These are phyloP conservation scores for Lanmaoa rubissima DNA, from an alignment of 768 basidiomycete genomes.

Conservation along the genomic window DNA sequence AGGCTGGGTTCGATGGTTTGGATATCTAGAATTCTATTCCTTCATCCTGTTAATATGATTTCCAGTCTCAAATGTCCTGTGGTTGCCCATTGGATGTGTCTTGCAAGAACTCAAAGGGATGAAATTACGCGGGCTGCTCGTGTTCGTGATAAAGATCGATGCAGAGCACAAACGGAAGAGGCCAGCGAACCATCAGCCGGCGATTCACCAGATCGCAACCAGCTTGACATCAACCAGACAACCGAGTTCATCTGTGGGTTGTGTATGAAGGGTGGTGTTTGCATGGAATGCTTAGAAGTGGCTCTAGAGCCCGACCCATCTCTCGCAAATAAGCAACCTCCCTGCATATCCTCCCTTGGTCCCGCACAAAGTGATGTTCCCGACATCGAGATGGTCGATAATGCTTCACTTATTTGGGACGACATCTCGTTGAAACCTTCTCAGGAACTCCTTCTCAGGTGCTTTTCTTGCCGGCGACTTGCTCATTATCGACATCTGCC, in stretches of 20 bases:
- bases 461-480: conserved; percentile 76
- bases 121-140: conserved; percentile 70
- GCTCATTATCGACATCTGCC: conserved; percentile 80
- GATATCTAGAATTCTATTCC: conserved; percentile 1
- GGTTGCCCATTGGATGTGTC: conserved; percentile 73
- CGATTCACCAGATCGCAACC: conserved; percentile 45
- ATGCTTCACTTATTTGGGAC: conserved; percentile 4
- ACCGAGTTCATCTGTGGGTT: conserved; percentile 79
- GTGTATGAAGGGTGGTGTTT: conserved; percentile 75
- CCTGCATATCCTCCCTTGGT: conserved; percentile 3
- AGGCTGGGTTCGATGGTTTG: conserved; percentile 85
- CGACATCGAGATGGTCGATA: conserved; percentile 40
- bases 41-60: conserved; percentile 11
- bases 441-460: conserved; percentile 70
- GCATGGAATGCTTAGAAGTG: conserved; percentile 68
- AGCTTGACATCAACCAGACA: conserved; percentile 52
- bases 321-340: conserved; percentile 16
- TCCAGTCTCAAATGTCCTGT: conserved; percentile 75
- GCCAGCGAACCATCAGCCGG: conserved; percentile 17
- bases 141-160: conserved; percentile 45
- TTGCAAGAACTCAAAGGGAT: conserved; percentile 61
- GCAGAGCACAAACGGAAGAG: conserved; percentile 32
- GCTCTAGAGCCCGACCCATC: conserved; percentile 48
- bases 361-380: conserved; percentile 3
- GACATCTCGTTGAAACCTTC: conserved; percentile 20